phyloP scores from a whole-genome alignment of 2,329 filamentous ascomycete genomes.

The Botrytis fragariae region DNA sequence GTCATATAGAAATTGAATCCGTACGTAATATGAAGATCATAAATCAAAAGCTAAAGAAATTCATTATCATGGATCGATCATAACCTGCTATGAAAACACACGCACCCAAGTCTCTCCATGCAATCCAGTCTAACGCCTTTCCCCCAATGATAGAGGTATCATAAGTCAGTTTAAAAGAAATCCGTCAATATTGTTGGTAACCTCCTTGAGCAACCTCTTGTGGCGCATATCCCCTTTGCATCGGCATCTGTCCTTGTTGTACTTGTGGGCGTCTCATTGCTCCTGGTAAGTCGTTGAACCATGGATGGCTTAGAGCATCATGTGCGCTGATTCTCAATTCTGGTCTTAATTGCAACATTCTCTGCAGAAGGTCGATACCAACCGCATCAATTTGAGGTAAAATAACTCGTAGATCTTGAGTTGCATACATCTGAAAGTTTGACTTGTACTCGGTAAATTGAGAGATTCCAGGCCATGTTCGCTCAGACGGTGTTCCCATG shows the following conservation, averaged over 20 bases:
- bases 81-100: constrained; percentile 10
- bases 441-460: constrained; percentile 97
- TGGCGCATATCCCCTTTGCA: constrained; percentile 13
- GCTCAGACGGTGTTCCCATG: constrained; percentile 96
- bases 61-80: constrained; percentile 20
- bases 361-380: constrained; percentile 81
- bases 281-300: constrained; percentile 71
- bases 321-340: constrained; percentile 87
- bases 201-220: constrained; percentile 14
- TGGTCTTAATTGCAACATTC: constrained; percentile 89
- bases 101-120: constrained; percentile 16
- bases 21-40: constrained; percentile 1
- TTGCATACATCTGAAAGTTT: constrained; percentile 90
- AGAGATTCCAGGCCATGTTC: constrained; percentile 92
- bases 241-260: constrained; percentile 27
- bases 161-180: constrained; percentile 17
- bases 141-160: constrained; percentile 15
- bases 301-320: constrained; percentile 84
- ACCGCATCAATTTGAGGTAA: constrained; percentile 85
- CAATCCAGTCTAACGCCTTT: constrained; percentile 12
- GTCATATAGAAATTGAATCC: background rate
- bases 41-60: constrained; percentile 11
- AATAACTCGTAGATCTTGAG: constrained; percentile 83
- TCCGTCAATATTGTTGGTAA: constrained; percentile 17
- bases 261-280: constrained; percentile 31